These are phyloP conservation scores for Acorus calamus DNA, from an alignment of 106 monocot genomes.

Conservation along the genomic window DNA sequence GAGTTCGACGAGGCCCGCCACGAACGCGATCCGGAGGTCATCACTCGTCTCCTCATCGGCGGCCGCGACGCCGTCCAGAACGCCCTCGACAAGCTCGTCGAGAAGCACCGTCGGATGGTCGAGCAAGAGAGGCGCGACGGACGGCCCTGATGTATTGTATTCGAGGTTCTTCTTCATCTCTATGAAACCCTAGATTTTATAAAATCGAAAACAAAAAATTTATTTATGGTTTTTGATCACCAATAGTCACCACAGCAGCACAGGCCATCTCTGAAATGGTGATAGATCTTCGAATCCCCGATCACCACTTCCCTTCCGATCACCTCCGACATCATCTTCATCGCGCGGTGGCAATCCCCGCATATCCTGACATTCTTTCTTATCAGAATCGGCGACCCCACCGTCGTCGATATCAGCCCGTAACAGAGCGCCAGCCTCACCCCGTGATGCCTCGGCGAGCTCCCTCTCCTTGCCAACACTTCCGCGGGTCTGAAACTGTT, in stretches of 20 bases:
- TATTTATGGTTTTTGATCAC: slow-evolving; percentile 23
- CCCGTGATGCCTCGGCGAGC: slow-evolving; percentile 34
- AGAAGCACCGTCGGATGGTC: slow-evolving; percentile 40
- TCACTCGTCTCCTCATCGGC: slow-evolving; percentile 78
- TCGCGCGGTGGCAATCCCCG: slow-evolving; percentile 51
- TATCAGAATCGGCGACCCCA: slow-evolving; percentile 50
- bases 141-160: too few relatives aligned
- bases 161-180: too few relatives aligned
- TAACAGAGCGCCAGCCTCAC: slow-evolving; percentile 59
- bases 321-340: slow-evolving; percentile 57
- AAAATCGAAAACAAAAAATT: too few relatives aligned
- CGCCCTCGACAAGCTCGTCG: slow-evolving; percentile 78
- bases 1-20: slow-evolving; percentile 93
- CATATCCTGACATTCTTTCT: slow-evolving; percentile 89
- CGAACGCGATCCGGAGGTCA: slow-evolving; percentile 84
- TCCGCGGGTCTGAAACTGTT: slow-evolving; percentile 1
- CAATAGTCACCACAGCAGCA: slow-evolving; percentile 92
- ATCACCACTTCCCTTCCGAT: slow-evolving; percentile 48
- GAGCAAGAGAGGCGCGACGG: slow-evolving; percentile 9
- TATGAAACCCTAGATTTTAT: too few relatives aligned
- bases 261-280: slow-evolving; percentile 56
- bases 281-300: slow-evolving; percentile 69
- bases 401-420: slow-evolving; percentile 52
- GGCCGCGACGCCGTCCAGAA: slow-evolving; percentile 83
- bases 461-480: slow-evolving; percentile 16